phyloP scores from a whole-genome alignment of 768 basidiomycete genomes.

The Boletus vermiculosoides region DNA sequence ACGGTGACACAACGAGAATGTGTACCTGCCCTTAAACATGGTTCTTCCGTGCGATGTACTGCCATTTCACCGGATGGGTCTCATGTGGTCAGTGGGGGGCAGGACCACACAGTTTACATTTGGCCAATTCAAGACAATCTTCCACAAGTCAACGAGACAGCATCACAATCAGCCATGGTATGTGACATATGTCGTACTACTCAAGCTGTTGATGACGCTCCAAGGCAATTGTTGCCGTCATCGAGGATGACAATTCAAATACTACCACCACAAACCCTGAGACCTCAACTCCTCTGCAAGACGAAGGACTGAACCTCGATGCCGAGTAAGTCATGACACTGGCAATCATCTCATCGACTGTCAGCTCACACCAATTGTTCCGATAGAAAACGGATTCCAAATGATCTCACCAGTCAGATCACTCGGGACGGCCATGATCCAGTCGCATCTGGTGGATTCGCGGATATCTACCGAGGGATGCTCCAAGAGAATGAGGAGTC shows the following conservation, averaged over 20 bases:
- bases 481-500: too few relatives aligned
- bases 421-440: too few relatives aligned
- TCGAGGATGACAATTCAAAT: neutral
- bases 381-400: too few relatives aligned
- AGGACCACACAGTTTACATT: neutral
- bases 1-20: neutral
- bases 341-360: neutral
- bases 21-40: neutral
- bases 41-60: neutral
- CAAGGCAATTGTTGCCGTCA: neutral
- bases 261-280: neutral
- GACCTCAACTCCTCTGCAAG: neutral
- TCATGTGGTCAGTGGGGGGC: neutral
- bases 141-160: neutral
- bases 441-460: too few relatives aligned
- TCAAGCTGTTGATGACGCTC: neutral
- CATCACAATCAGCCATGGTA: neutral
- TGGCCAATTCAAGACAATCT: neutral
- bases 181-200: neutral
- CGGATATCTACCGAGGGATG: too few relatives aligned
- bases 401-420: too few relatives aligned
- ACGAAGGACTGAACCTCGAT: neutral
- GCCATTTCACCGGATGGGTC: neutral
- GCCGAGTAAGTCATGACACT: neutral
- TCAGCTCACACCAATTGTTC: too few relatives aligned